phyloP scores from a whole-genome alignment of 2,329 filamentous ascomycete species.

The Monosporascus sp. region DNA sequence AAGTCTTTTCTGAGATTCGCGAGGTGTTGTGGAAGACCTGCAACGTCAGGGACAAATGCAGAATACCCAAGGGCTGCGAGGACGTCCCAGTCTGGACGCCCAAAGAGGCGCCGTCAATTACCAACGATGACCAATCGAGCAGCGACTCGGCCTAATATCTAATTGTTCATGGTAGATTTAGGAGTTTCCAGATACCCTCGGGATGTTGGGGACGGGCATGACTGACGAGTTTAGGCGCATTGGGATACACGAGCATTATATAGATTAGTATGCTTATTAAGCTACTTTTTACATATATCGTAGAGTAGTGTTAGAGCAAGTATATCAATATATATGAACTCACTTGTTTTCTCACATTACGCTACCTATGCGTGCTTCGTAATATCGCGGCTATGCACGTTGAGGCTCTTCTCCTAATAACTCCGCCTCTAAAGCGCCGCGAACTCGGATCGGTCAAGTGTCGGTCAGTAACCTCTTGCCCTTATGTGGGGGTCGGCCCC shows the following conservation, averaged over 20 bases:
- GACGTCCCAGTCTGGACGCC: constrained; percentile 36
- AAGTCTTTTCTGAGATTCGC: constrained; percentile 74
- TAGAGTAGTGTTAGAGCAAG: too few species aligned
- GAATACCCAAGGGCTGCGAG: constrained; percentile 60
- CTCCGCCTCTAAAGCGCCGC: too few species aligned
- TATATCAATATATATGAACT: too few species aligned
- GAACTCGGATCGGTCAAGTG: not conserved
- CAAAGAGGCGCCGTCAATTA: constrained; percentile 3
- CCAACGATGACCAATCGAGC: constrained; percentile 23
- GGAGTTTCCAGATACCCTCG: constrained; percentile 1
- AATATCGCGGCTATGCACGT: too few species aligned
- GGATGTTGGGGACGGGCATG: not conserved
- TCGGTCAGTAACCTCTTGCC: not conserved
- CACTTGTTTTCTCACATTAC: too few species aligned
- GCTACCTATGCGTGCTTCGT: too few species aligned
- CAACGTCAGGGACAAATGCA: constrained; percentile 48
- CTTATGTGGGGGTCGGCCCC: not conserved
- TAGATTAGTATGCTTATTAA: too few species aligned
- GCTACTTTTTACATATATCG: too few species aligned
- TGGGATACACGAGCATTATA: not conserved
- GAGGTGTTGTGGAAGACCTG: constrained; percentile 81
- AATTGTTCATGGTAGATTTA: constrained; percentile 1
- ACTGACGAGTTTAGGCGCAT: not conserved
- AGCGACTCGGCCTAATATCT: constrained; percentile 22
- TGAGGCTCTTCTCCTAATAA: too few species aligned